phyloP scores from a whole-genome alignment of 2,329 filamentous ascomycete genomes.

The Xenosphaeropsis pyriputrescens region DNA sequence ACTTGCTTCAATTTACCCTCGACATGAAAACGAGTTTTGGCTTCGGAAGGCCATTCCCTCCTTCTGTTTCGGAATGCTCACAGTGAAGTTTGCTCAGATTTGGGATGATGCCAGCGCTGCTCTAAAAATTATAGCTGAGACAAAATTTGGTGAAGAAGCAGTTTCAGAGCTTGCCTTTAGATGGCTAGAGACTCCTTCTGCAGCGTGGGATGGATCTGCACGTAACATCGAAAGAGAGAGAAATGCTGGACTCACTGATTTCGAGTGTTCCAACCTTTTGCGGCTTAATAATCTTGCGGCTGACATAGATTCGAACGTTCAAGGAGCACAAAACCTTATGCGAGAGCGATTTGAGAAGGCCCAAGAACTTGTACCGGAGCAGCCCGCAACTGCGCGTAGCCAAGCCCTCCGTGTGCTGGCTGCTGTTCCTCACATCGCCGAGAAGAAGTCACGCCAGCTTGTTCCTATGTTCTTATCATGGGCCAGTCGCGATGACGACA shows the following conservation, averaged over 20 bases:
- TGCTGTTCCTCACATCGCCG: constrained; percentile 60
- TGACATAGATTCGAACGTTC: constrained; percentile 34
- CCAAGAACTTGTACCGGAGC: constrained; percentile 37
- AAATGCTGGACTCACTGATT: constrained; percentile 46
- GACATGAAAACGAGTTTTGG: constrained; percentile 51
- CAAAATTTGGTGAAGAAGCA: constrained; percentile 55
- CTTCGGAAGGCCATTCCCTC: constrained; percentile 58
- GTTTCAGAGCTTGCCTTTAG: constrained; percentile 60
- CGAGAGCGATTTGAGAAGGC: constrained; percentile 46
- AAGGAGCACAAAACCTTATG: constrained; percentile 41
- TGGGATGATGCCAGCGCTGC: constrained; percentile 76
- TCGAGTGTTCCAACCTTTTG: constrained; percentile 68
- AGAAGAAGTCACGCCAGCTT: constrained; percentile 71
- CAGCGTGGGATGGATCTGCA: constrained; percentile 32
- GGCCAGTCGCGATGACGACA: constrained; percentile 34
- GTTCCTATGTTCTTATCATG: constrained; percentile 79
- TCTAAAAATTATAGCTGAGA: constrained; percentile 59
- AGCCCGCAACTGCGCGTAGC: constrained; percentile 44
- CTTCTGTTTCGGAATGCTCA: constrained; percentile 82
- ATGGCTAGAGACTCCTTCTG: constrained; percentile 54
- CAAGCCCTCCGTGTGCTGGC: constrained; percentile 71
- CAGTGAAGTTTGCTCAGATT: constrained; percentile 67
- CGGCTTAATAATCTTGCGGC: constrained; percentile 37
- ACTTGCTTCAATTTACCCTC: constrained; percentile 32
- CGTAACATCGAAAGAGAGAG: constrained; percentile 20